phyloP scores from a whole-genome alignment of 495 filamentous ascomycete genomes.

The Talaromyces liani region DNA sequence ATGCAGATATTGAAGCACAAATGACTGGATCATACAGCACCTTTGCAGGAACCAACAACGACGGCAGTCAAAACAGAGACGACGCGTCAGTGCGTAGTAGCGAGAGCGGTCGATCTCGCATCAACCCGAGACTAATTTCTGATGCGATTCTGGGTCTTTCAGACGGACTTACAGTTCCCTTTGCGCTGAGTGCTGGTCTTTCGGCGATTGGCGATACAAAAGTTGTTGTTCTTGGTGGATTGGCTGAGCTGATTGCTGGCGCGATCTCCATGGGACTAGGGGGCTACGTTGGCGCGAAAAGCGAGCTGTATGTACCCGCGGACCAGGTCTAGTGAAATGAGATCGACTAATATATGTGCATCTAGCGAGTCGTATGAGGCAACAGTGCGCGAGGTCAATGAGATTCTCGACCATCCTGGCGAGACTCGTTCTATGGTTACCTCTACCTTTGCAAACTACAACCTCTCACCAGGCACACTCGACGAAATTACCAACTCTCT shows the following conservation, averaged over 20 bases:
- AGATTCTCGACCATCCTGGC: constrained; percentile 28
- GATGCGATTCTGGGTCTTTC: constrained; percentile 53
- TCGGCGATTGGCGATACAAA: constrained; percentile 47
- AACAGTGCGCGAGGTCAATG: constrained; percentile 36
- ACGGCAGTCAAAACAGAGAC: constrained; percentile 12
- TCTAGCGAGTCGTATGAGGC: constrained; percentile 41
- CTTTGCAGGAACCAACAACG: constrained; percentile 19
- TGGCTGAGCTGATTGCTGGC: constrained; percentile 60
- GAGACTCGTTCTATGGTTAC: constrained; percentile 35
- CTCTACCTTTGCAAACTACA: constrained; percentile 44
- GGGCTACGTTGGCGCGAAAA: constrained; percentile 48
- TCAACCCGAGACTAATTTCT: constrained; percentile 46
- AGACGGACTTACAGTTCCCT: constrained; percentile 59
- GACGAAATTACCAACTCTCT: constrained; percentile 38
- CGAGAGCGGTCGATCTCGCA: constrained; percentile 27
- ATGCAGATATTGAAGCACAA: constrained; percentile 32
- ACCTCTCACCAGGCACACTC: constrained; percentile 34
- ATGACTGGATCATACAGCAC: constrained; percentile 29
- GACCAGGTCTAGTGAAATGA: not conserved
- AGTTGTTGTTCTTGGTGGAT: constrained; percentile 59
- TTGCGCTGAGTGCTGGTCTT: constrained; percentile 56
- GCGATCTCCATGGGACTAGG: constrained; percentile 69
- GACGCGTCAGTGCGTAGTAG: constrained; percentile 15
- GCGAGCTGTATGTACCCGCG: constrained; percentile 48
- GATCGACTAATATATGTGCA: not conserved